phyloP scores from a whole-genome alignment of 805 yeast species.

The Starmerella floricola region DNA sequence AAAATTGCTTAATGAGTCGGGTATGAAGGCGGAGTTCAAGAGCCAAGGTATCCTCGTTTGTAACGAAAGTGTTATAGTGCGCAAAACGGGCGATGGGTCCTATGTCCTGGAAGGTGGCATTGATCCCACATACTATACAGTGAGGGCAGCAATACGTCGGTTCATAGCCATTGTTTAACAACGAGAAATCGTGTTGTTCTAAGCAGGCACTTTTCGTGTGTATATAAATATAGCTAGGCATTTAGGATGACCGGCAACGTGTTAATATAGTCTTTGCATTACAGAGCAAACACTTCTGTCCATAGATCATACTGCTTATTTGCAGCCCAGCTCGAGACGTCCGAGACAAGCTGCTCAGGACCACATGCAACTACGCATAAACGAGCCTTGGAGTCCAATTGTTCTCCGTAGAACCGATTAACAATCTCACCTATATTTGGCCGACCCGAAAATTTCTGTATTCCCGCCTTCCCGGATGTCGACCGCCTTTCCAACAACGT shows the following conservation, averaged over 20 bases:
- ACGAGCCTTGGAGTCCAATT: background rate
- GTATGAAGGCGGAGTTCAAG: conserved; percentile 71
- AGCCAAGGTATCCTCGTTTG: conserved; percentile 89
- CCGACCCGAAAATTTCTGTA: conserved; percentile 14
- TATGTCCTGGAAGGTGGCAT: conserved; percentile 75
- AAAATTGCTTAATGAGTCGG: conserved; percentile 42
- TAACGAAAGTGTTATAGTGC: conserved; percentile 59
- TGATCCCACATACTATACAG: conserved; percentile 53
- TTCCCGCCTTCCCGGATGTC: background rate
- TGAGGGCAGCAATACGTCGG: conserved; percentile 20
- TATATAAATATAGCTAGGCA: background rate
- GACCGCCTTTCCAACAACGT: background rate
- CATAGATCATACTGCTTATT: conserved; percentile 11
- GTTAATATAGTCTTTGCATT: background rate
- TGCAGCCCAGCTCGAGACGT: conserved; percentile 19
- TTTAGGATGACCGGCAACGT: background rate
- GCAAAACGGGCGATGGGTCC: conserved; percentile 71
- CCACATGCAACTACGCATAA: conserved; percentile 24
- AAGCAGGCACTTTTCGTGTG: too few species aligned
- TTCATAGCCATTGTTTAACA: conserved; percentile 11
- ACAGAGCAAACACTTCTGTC: conserved; percentile 20
- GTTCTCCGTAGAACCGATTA: conserved; percentile 1
- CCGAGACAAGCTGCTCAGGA: conserved; percentile 19
- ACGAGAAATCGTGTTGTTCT: too few species aligned
- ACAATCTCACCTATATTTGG: conserved; percentile 14